Conservation (phyloP, 305 asterid species). For the Fraxinus baroniana region DNA sequence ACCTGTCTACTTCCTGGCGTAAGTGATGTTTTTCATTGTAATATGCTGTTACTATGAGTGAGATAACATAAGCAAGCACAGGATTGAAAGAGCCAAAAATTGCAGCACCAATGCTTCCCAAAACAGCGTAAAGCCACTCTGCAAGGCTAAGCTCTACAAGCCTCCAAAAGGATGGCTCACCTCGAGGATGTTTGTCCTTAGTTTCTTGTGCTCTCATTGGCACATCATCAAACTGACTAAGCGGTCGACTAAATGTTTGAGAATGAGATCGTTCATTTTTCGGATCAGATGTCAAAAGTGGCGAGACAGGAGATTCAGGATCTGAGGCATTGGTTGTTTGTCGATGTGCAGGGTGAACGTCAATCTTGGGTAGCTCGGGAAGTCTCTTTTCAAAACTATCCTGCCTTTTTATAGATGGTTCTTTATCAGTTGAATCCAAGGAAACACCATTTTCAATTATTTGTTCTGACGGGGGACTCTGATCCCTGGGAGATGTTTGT, state of each 20-base stretch:
- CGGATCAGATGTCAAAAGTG: conserved; percentile 97
- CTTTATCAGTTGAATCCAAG: conserved; percentile 58
- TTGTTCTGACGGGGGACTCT: conserved; percentile 89
- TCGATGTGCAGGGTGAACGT: conserved; percentile 75
- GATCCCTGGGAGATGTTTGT: conserved; percentile 72
- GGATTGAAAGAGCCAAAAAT: conserved; percentile 96
- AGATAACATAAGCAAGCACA: conserved; percentile 87
- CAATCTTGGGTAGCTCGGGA: conserved; percentile 94
- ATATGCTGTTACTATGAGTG: conserved; percentile 83
- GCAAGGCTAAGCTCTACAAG: conserved; percentile 98
- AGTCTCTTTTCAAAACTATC: conserved; percentile 96
- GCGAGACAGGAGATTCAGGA: conserved; percentile 99
- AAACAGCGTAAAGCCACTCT: conserved; percentile 97
- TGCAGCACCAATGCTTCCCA: conserved; percentile 98
- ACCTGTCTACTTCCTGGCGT: too few relatives aligned
- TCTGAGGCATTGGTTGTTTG: conserved; percentile 64
- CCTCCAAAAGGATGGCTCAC: conserved; percentile 90
- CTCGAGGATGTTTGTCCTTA: conserved; percentile 47
- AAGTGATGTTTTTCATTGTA: conserved; percentile 27
- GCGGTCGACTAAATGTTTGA: conserved; percentile 93
- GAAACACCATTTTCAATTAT: conserved; percentile 74
- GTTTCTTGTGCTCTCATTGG: conserved; percentile 47
- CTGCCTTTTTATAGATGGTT: conserved; percentile 92
- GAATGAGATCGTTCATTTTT: conserved; percentile 97
- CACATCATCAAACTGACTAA: conserved; percentile 53